Base-by-base conservation (phyloP, 345 rosid species). In the Reutealis trisperma region DNA sequence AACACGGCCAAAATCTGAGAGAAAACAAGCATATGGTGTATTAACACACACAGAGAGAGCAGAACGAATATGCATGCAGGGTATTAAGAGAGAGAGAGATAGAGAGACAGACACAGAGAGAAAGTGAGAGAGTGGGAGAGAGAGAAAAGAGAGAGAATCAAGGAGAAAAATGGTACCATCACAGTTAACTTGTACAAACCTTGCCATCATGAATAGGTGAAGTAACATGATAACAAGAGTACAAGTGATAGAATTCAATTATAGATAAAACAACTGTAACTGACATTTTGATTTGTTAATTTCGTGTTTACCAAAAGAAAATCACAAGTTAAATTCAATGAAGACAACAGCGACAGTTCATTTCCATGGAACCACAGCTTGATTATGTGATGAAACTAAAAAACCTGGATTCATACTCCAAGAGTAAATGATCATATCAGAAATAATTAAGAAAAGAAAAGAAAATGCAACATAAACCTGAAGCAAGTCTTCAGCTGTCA, bases 1-100 rank as follows among this genome's bases (percentile, higher is more conserved):
- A 94, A 83, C 79, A 74, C 63, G 24, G 94, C 84, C 78, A 91
- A 70, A 79, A 83, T 77, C 98, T 94, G 90, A 67, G 77, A 71
- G 63, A 3, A 25, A 47, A 42, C 42, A 24, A 44, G 64, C 37
- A 67, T 37, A 45, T n/a, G 18, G 34, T 15, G 8, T 47, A 47
- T 47, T 37, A 4, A 37, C 41, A 37, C 41, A 37, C 41, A 37
- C 6, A 6, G 6, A 37, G 6, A 37, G 41, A 37, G 41, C 41
- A 37, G 41, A 37, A 37, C 5, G 6, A 37, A 37, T 2, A 34
- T 34, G 41, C 41, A 37, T 37, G 41, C 5, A 7, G 41, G 41
- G 5, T 16, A 41, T 34, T 21, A n/a, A 18, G 25, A 64, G 14
- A 68, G 24, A 0, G n/a, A 66, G 12, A 41, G 22, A n/a, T 0